These are phyloP conservation scores for Ascochyta lentis DNA, from an alignment of 2,329 filamentous ascomycete species.

Conservation along the genomic window DNA sequence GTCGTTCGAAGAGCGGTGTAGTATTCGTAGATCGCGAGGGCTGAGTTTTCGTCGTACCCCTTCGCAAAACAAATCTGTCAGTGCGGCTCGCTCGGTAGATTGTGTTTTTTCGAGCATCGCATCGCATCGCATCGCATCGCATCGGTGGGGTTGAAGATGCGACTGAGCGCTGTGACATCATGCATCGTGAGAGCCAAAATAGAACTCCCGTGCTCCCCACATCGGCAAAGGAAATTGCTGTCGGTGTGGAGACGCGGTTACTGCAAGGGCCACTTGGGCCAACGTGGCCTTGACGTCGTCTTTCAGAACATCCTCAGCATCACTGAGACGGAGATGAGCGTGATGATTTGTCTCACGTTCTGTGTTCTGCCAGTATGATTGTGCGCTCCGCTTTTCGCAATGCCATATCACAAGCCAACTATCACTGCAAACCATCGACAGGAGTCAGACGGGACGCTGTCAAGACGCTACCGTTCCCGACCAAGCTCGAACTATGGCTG, in stretches of 20 bases:
- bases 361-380: not conserved
- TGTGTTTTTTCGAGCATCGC: not conserved
- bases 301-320: not conserved
- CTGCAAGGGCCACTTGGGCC: conserved; percentile 17
- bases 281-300: conserved; percentile 12
- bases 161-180: conserved; percentile 30
- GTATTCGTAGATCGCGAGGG: conserved; percentile 2
- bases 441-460: not conserved
- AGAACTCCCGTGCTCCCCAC: conserved; percentile 6
- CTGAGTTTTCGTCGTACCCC: not conserved
- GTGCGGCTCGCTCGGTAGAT: not conserved
- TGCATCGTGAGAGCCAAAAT: conserved; percentile 27
- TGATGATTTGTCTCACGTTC: not conserved
- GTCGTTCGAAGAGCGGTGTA: conserved; percentile 22
- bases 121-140: conserved; percentile 1
- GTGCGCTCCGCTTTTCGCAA: not conserved
- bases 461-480: not conserved
- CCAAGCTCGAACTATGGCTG: not conserved
- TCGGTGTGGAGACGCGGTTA: conserved; percentile 29
- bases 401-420: not conserved
- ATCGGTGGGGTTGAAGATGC: conserved; percentile 7
- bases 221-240: conserved; percentile 21
- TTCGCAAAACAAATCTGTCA: not conserved
- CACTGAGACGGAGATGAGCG: conserved; percentile 1
- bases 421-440: not conserved